These are phyloP conservation scores for Amylocystis lapponica DNA, from an alignment of 768 basidiomycete genomes.

Conservation along the genomic window DNA sequence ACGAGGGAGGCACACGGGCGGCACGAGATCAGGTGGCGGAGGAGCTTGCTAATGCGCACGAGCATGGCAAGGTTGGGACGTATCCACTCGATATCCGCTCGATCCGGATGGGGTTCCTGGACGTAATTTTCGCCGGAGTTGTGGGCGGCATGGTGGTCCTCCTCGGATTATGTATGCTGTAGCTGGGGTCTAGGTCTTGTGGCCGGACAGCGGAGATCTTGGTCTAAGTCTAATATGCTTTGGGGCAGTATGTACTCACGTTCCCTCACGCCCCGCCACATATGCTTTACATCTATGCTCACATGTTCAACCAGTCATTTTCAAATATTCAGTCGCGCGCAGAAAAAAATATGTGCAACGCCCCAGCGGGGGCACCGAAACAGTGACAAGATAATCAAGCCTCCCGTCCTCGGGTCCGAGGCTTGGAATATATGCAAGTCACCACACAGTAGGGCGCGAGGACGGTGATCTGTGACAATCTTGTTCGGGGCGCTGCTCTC, in stretches of 20 bases:
- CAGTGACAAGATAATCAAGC: no score
- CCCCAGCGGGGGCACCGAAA: no score
- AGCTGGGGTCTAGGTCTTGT: neutral
- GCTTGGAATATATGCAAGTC: no score
- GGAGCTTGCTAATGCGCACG: slow-evolving; percentile 4
- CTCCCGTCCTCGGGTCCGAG: no score
- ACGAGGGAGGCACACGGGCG: slow-evolving; percentile 19
- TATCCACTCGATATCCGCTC: slow-evolving; percentile 10
- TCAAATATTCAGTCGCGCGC: no score
- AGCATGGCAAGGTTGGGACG: slow-evolving; percentile 7
- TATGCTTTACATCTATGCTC: slow-evolving; percentile 5
- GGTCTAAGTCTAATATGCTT: slow-evolving; percentile 1
- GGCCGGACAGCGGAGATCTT: neutral
- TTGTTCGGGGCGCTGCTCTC: no score
- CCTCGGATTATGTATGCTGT: slow-evolving; percentile 4
- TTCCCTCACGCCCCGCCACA: slow-evolving; percentile 1
- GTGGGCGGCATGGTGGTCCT: slow-evolving; percentile 16
- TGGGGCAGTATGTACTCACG: slow-evolving; percentile 7
- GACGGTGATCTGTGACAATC: no score
- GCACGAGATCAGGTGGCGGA: slow-evolving; percentile 4
- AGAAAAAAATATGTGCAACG: no score
- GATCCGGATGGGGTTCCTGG: slow-evolving; percentile 12
- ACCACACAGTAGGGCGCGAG: no score
- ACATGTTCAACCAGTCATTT: no score
- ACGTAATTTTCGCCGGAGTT: slow-evolving; percentile 14